phyloP scores from a whole-genome alignment of 2,329 filamentous ascomycete genomes.

The Apiospora sp. region DNA sequence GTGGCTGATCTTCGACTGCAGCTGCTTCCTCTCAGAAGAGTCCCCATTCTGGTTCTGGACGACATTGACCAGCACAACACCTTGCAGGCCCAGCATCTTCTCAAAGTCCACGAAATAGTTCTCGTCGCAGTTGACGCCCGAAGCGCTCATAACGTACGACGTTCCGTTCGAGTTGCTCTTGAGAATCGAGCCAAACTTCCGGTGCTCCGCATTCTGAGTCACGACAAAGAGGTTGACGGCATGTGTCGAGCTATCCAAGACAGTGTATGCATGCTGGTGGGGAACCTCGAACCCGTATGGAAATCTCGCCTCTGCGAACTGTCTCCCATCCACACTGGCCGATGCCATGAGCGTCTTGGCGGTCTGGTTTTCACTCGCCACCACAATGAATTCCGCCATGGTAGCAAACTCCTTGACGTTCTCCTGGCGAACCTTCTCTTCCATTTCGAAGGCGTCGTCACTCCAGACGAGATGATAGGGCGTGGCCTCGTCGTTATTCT shows the following conservation, averaged over 20 bases:
- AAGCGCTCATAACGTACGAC: slow-evolving; percentile 85
- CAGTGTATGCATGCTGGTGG: slow-evolving; percentile 85
- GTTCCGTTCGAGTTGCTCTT: slow-evolving; percentile 99
- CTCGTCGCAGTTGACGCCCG: slow-evolving; percentile 81
- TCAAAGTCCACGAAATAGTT: slow-evolving; percentile 91
- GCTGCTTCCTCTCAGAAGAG: slow-evolving; percentile 73
- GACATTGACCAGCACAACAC: slow-evolving; percentile 85
- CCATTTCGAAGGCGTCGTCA: slow-evolving; percentile 77
- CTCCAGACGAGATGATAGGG: slow-evolving; percentile 77
- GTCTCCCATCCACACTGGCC: slow-evolving; percentile 83
- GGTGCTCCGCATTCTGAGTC: slow-evolving; percentile 69
- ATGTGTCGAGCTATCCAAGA: slow-evolving; percentile 93
- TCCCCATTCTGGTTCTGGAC: slow-evolving; percentile 75
- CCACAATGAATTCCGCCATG: slow-evolving; percentile 96
- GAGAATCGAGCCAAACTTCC: slow-evolving; percentile 84
- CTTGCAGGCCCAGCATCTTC: slow-evolving; percentile 91
- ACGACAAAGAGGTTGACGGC: slow-evolving; percentile 94
- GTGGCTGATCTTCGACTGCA: slow-evolving; percentile 93
- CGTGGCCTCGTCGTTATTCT: slow-evolving; percentile 70
- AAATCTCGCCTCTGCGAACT: slow-evolving; percentile 85
- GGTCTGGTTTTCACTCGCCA: slow-evolving; percentile 77
- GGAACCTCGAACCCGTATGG: slow-evolving; percentile 83
- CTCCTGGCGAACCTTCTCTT: slow-evolving; percentile 67
- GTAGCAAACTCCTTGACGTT: slow-evolving; percentile 87
- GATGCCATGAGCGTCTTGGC: slow-evolving; percentile 76